Conservation (phyloP, 140 eudicot species). For the Ambrosia hybrid region DNA sequence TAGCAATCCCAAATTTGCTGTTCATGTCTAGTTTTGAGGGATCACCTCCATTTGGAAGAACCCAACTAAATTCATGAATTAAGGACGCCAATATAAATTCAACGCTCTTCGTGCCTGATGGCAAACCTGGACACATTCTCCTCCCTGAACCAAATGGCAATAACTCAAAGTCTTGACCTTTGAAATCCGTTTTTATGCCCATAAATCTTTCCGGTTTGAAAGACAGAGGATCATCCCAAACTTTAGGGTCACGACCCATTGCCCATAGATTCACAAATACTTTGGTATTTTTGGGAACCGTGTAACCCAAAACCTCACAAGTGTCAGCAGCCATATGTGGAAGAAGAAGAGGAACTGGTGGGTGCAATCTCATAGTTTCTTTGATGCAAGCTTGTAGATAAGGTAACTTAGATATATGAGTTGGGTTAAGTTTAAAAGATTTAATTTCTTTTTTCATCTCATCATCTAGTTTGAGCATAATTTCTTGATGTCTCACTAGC, state of each 20-base stretch:
- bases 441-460: too few species aligned
- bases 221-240: constrained; percentile 34
- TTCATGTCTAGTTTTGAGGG: constrained; percentile 19
- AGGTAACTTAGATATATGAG: neutral
- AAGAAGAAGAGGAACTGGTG: constrained; percentile 30
- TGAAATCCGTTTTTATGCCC: constrained; percentile 9
- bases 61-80: constrained; percentile 30
- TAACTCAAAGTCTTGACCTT: constrained; percentile 19
- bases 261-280: constrained; percentile 37
- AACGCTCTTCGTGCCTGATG: constrained; percentile 17
- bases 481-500: too few species aligned
- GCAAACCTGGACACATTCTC: constrained; percentile 30
- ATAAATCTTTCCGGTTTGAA: constrained; percentile 32
- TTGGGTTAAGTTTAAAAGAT: too few species aligned
- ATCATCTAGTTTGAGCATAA: too few species aligned
- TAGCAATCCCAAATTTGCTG: constrained; percentile 12
- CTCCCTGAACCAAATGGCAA: constrained; percentile 34
- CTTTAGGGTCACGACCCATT: constrained; percentile 30
- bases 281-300: constrained; percentile 17
- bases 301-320: constrained; percentile 29
- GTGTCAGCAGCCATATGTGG: constrained; percentile 19
- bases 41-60: constrained; percentile 18
- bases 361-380: constrained; percentile 28
- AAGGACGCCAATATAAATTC: constrained; percentile 24
- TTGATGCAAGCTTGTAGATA: constrained; percentile 39